Base-by-base conservation (phyloP, 2,329 filamentous ascomycete genomes). In the Cyphellophora attinorum region DNA sequence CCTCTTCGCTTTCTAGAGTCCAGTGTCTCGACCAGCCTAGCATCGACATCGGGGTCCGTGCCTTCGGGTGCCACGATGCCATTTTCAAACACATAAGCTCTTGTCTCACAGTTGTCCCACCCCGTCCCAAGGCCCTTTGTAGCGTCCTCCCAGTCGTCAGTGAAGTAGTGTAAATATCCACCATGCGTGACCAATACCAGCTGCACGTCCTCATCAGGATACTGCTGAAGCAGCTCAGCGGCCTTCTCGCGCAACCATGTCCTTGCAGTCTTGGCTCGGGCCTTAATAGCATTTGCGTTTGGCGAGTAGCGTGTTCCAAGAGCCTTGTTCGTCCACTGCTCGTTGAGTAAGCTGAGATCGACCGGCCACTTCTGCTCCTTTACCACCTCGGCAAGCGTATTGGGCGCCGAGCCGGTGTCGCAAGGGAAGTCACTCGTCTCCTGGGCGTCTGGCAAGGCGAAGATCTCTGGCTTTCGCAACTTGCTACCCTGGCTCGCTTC, bases 131-230 rank as follows among this genome's bases (percentile, higher is more conserved):
- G 30, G 16, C 39, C 19, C 23, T 39, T 43, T 29, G 34, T 19
- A 49, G 49, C 69, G 27, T 76, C 81, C 35, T 75, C 66, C 75
- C 79, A 93, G 51, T 93, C 85, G 46, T 86, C 74, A 0, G 84
- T 91, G 43, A 94, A 62, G 50, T 85, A 93, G 56, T 94, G 86
- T 49, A 93, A 55, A 48, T 88, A 82, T 1, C 81, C 83, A 2
- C 86, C 86, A 50, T 93, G 86, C 3, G 84, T 81, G 5, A 93
- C 84, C 2, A 86, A 68, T 0, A 80, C 75, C 17, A 93, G 72
- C 47, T 89, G 72, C 3, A 62, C 65, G 8, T 25, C n/a, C 25
- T 42, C 34, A 49, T 82, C 76, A 48, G 74, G 70, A 3, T 60
- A 59, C 15, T 63, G 51, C 6, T 44, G 51, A 40, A 89, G 54